Evolutionary conservation across 202 grass and related monocot genomes (phyloP), one percentile per base, ranked within the genome.

Genomic region (Schoenoplectus tabernaemontani): DNA sequence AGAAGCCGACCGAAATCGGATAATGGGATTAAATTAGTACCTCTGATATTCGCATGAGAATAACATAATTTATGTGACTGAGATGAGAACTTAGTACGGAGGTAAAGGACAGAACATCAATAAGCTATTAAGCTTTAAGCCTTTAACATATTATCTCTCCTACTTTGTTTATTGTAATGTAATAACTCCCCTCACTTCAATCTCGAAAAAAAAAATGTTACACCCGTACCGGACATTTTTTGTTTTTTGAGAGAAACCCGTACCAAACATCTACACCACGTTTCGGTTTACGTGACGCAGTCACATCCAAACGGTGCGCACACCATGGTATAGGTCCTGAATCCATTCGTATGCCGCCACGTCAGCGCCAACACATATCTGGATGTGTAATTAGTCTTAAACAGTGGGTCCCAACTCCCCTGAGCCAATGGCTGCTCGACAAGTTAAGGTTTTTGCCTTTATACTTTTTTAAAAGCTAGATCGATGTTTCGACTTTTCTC

Each of bases 261-360:
- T 46, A 70, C 36, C 36, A 44, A n/a, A 48, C 19, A 72, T 23
- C 28, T 66, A 2, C 47, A 26, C 44, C 42, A 30, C 17, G 46
- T 58, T 77, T 58, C 4, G 51, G 32, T 58, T 38, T 32, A 78
- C 75, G 75, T 44, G 77, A 79, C 56, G 77, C 57, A 63, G 77
- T 79, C 77, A 64, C 77, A 79, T 62, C 77, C 46, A 54, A 48
- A 37, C 17, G 11, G 39, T 16, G 42, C 9, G 10, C 54, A 20
- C 20, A 44, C 9, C 37, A 26, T 2, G 51, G 76, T 20, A 61
- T 9, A 30, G 53, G 72, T 15, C 48, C 54, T 19, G 16, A 28
- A 46, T 78, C 16, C 57, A 44, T 32, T 79, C 11, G 17, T 64
- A 44, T 38, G 57, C 59, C 15, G 56, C 51, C 77, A 79, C 54